phyloP scores from a whole-genome alignment of 495 filamentous ascomycete genomes.

The Xylaria bambusicola region DNA sequence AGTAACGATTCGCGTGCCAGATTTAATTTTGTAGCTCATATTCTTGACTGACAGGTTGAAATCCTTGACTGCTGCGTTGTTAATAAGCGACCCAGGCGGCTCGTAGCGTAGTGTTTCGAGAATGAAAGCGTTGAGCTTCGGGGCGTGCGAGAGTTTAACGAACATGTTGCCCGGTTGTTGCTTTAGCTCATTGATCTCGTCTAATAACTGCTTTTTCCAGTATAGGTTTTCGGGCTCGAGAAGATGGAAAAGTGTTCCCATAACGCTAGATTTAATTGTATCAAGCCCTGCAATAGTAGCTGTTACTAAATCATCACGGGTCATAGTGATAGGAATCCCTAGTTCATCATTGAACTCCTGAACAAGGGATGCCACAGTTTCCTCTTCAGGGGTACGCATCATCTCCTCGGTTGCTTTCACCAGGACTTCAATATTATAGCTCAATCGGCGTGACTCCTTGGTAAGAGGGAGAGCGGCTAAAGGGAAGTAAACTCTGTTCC shows the following conservation, averaged over 20 bases:
- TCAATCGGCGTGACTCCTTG: not conserved
- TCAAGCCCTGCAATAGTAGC: not conserved
- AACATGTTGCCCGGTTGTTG: not conserved
- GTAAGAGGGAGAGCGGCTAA: too few species aligned
- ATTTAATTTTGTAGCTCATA: not conserved
- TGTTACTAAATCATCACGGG: not conserved
- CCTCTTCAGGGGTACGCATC: not conserved
- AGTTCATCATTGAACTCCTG: not conserved
- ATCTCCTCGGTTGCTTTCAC: not conserved
- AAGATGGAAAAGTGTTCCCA: not conserved
- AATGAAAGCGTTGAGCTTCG: conserved; percentile 13
- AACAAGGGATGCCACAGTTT: not conserved
- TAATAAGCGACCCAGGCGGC: not conserved
- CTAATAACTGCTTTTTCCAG: not conserved
- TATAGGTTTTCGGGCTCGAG: not conserved
- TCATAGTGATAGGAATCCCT: not conserved
- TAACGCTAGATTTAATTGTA: not conserved
- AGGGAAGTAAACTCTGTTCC: too few species aligned
- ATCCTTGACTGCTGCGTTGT: not conserved
- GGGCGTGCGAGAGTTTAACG: not conserved
- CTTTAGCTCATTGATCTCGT: not conserved
- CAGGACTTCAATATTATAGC: not conserved
- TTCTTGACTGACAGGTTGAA: not conserved
- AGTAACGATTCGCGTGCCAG: not conserved
- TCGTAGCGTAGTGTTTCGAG: not conserved